Evolutionary conservation across 306 rosid species (phyloP), one percentile per base, ranked within the genome.

Genomic region (Urtica urens): DNA sequence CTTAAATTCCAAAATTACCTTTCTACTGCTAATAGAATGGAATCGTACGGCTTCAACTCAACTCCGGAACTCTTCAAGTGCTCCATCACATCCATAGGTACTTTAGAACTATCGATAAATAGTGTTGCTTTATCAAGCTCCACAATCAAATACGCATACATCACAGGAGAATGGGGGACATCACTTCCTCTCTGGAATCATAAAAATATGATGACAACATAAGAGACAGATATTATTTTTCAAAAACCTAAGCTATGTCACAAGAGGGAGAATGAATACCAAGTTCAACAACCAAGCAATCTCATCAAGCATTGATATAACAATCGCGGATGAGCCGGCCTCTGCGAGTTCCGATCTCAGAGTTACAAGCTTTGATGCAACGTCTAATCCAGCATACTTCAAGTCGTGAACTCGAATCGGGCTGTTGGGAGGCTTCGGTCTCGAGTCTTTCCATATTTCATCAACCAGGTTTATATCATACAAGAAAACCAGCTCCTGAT

Each of bases 111-210:
- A 38, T 90, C 93, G 16, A 81, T 61, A 68, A 90, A 83, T 63
- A 90, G 71, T 57, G 74, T 84, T 34, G 94, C 95, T 42, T 80
- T 77, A 53, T 64, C 78, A 39, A 74, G 55, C 67, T 81, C 94
- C 76, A 90, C 95, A 57, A 81, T 77, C 63, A 90, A 64, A 76
- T 90, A 90, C 59, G 97, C 95, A 63, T 90, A 90, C 74, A 66
- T 80, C 63, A 90, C 95, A 19, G 97, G 97, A 56, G 97, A 84
- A 72, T 79, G 86, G 33, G 93, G 94, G 64, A 84, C 76, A 51
- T 90, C 97, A 64, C 72, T 84, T 71, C 97, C 97, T 84, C 97
- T 74, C 97, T 90, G 76, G 58, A 68, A 72, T n/a, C n/a, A 59
- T 17, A 49, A 54, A 70, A 62, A 1, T 37, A 46, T 16, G 39